These are phyloP conservation scores for Exophiala dermatitidis DNA, from an alignment of 2,329 filamentous ascomycete species.

Conservation along the genomic window DNA sequence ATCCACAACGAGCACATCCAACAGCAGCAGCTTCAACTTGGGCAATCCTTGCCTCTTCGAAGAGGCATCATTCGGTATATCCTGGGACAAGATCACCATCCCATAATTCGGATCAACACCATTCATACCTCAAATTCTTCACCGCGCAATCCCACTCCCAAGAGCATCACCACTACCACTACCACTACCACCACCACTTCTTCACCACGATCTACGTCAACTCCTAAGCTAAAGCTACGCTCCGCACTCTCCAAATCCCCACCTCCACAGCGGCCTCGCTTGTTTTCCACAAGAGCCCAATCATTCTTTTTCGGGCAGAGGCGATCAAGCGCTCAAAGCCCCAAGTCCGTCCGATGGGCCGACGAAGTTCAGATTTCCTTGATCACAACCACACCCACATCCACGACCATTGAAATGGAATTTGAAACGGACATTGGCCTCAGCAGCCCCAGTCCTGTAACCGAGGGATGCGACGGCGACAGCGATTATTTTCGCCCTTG, in stretches of 20 bases:
- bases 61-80: constrained; percentile 6
- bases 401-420: background rate
- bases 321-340: constrained; percentile 1
- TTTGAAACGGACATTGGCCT: constrained; percentile 5
- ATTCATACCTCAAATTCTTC: constrained; percentile 7
- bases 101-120: constrained; percentile 14
- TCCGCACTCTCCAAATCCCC: constrained; percentile 19
- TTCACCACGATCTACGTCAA: constrained; percentile 1
- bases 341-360: constrained; percentile 22
- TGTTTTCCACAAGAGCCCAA: background rate
- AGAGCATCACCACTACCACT: background rate
- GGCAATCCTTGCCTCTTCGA: background rate
- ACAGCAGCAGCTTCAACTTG: background rate
- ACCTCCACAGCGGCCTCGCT: background rate
- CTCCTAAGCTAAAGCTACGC: constrained; percentile 5
- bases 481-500: background rate
- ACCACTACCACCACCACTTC: background rate
- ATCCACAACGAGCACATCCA: background rate
- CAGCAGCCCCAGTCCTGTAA: background rate
- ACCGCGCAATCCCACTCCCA: too few relatives aligned
- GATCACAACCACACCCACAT: constrained; percentile 3
- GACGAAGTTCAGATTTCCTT: constrained; percentile 14
- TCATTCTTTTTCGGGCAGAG: constrained; percentile 2
- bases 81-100: background rate
- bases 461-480: background rate